A percentile compares a stretch with the other conserved stretches of the same genome.
These are phyloP conservation scores for Striga hermonthica DNA, from an alignment of 305 asterid species.

Conservation along the genomic window DNA sequence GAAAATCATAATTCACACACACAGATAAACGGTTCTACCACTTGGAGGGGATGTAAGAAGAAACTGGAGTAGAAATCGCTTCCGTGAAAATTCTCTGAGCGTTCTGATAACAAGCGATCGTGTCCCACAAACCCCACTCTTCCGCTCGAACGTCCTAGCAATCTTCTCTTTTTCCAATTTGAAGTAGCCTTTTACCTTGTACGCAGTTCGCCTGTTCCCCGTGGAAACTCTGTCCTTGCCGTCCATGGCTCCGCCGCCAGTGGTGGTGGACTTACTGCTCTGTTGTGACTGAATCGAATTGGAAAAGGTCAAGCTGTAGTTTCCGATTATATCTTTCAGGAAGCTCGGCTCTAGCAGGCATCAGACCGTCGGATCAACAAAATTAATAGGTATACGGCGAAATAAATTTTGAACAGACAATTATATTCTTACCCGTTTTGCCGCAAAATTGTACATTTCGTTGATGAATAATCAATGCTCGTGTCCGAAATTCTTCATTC, in stretches of 20 bases:
- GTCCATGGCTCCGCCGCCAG: conserved; percentile 51
- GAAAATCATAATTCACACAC: background rate
- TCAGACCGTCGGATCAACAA: conserved; percentile 20
- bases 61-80: conserved; percentile 81
- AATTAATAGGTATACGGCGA: conserved; percentile 5
- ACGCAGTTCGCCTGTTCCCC: conserved; percentile 87
- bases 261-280: conserved; percentile 42
- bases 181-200: conserved; percentile 82
- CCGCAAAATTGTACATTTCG: background rate
- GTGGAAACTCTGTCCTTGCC: conserved; percentile 54
- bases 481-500: conserved; percentile 17
- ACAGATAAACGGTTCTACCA: conserved; percentile 23
- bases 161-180: conserved; percentile 87
- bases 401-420: background rate
- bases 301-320: conserved; percentile 59
- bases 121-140: conserved; percentile 90
- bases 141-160: conserved; percentile 87
- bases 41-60: conserved; percentile 86
- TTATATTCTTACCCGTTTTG: conserved; percentile 16
- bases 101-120: conserved; percentile 57
- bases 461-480: conserved; percentile 18
- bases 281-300: conserved; percentile 43
- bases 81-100: conserved; percentile 72
- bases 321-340: conserved; percentile 54
- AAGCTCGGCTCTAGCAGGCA: conserved; percentile 50